Evolutionary conservation across 2,329 filamentous ascomycete genomes (phyloP).

Genomic region (Onygenales sp.): DNA sequence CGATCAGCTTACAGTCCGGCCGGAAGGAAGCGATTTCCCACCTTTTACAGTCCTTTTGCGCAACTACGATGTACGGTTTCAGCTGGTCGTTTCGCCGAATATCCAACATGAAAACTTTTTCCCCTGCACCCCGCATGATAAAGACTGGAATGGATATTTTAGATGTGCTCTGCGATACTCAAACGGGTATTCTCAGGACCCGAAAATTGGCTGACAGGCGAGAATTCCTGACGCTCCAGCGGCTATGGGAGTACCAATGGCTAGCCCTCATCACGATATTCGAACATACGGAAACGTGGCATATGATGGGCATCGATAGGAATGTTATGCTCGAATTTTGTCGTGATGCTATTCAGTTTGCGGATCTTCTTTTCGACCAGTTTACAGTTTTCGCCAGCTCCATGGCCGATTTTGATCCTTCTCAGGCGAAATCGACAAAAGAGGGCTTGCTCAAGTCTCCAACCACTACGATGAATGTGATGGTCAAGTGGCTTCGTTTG

Average conservation of each 20-base stretch:
- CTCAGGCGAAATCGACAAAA: slow-evolving; percentile 30
- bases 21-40: slow-evolving; percentile 53
- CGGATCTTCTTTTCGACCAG: slow-evolving; percentile 73
- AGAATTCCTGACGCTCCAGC: slow-evolving; percentile 58
- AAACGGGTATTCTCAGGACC: slow-evolving; percentile 53
- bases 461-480: slow-evolving; percentile 53
- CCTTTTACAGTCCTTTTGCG: slow-evolving; percentile 48
- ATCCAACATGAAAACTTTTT: slow-evolving; percentile 48
- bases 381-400: slow-evolving; percentile 75
- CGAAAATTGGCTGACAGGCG: slow-evolving; percentile 45
- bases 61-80: slow-evolving; percentile 47
- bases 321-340: slow-evolving; percentile 82
- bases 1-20: slow-evolving; percentile 60
- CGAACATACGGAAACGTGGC: slow-evolving; percentile 75
- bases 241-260: slow-evolving; percentile 83
- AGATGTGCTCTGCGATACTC: slow-evolving; percentile 54
- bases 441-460: slow-evolving; percentile 56
- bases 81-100: slow-evolving; percentile 48
- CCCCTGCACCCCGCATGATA: slow-evolving; percentile 50
- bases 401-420: slow-evolving; percentile 39
- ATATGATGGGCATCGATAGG: slow-evolving; percentile 58
- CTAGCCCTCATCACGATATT: slow-evolving; percentile 71
- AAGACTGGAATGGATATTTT: slow-evolving; percentile 54
- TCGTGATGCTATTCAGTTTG: slow-evolving; percentile 89
- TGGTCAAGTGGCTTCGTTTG: slow-evolving; percentile 82